These are phyloP conservation scores for Penicillium italicum DNA, from an alignment of 2,329 filamentous ascomycete genomes.

Conservation along the genomic window DNA sequence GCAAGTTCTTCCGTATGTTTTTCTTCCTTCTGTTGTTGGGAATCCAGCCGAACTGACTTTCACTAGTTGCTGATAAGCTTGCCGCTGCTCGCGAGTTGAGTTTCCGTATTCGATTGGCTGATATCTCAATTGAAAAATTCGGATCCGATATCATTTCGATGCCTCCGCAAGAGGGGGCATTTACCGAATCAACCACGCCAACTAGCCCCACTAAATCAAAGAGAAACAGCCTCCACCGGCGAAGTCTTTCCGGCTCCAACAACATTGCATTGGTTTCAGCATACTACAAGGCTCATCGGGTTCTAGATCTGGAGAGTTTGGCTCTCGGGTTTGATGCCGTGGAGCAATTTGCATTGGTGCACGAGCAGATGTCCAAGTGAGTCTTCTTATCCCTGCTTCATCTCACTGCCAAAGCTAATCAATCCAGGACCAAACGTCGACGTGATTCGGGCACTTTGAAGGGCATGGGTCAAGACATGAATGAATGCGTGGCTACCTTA, in stretches of 20 bases:
- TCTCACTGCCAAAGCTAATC: slow-evolving; percentile 11
- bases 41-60: slow-evolving; percentile 7
- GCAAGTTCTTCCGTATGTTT: slow-evolving; percentile 76
- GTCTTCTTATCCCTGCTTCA: slow-evolving; percentile 11
- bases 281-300: slow-evolving; percentile 55
- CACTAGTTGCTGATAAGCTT: slow-evolving; percentile 41
- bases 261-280: slow-evolving; percentile 26
- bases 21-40: slow-evolving; percentile 12
- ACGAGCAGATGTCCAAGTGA: slow-evolving; percentile 45
- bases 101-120: slow-evolving; percentile 49
- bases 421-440: slow-evolving; percentile 28
- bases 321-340: slow-evolving; percentile 63
- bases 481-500: slow-evolving; percentile 52
- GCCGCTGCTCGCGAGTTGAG: slow-evolving; percentile 55
- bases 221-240: slow-evolving; percentile 27
- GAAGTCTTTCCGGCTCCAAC: slow-evolving; percentile 26
- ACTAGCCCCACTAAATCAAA: slow-evolving; percentile 34
- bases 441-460: slow-evolving; percentile 40
- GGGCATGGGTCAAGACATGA: slow-evolving; percentile 55
- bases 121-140: slow-evolving; percentile 42
- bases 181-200: slow-evolving; percentile 26
- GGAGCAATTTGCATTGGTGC: slow-evolving; percentile 61
- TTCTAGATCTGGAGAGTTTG: slow-evolving; percentile 66
- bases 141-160: slow-evolving; percentile 36
- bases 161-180: slow-evolving; percentile 23